Evolutionary conservation across 2,329 filamentous ascomycete species (phyloP).

Genomic region (Xylariales sp.): DNA sequence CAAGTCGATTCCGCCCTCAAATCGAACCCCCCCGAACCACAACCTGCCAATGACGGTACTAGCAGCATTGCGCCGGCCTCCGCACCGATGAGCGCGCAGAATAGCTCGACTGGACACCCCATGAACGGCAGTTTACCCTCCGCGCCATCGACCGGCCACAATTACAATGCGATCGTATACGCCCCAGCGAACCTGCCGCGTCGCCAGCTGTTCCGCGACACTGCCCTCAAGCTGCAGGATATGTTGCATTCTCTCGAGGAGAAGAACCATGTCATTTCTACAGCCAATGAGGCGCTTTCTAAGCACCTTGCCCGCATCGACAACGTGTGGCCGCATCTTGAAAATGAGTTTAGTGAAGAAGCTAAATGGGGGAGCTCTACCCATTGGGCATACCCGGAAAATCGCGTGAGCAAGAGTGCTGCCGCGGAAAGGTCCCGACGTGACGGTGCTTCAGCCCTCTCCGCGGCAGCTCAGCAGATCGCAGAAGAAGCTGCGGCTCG

Average conservation of each 20-base stretch:
- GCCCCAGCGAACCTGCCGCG: constrained; percentile 58
- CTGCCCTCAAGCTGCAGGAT: constrained; percentile 73
- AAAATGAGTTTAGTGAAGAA: constrained; percentile 88
- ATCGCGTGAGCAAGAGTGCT: constrained; percentile 62
- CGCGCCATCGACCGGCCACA: constrained; percentile 37
- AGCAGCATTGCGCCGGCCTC: constrained; percentile 37
- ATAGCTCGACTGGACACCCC: constrained; percentile 38
- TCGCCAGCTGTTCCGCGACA: constrained; percentile 72
- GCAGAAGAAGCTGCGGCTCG: constrained; percentile 81
- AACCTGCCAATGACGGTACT: constrained; percentile 38
- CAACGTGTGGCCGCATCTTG: constrained; percentile 80
- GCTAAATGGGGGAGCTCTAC: constrained; percentile 85
- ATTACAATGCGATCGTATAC: constrained; percentile 40
- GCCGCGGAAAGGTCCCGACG: constrained; percentile 70
- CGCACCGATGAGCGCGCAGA: constrained; percentile 45
- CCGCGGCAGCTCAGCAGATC: constrained; percentile 70
- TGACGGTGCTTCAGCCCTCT: constrained; percentile 74
- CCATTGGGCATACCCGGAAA: constrained; percentile 94
- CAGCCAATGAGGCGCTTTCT: constrained; percentile 83
- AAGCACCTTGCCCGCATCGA: constrained; percentile 82
- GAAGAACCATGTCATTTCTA: constrained; percentile 94
- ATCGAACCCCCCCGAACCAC: constrained; percentile 42
- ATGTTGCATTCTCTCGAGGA: constrained; percentile 91
- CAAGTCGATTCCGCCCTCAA: constrained; percentile 64
- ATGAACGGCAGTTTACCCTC: constrained; percentile 30